Evolutionary conservation across 2,329 filamentous ascomycete species (phyloP).

Genomic region (Fusarium irregulare): DNA sequence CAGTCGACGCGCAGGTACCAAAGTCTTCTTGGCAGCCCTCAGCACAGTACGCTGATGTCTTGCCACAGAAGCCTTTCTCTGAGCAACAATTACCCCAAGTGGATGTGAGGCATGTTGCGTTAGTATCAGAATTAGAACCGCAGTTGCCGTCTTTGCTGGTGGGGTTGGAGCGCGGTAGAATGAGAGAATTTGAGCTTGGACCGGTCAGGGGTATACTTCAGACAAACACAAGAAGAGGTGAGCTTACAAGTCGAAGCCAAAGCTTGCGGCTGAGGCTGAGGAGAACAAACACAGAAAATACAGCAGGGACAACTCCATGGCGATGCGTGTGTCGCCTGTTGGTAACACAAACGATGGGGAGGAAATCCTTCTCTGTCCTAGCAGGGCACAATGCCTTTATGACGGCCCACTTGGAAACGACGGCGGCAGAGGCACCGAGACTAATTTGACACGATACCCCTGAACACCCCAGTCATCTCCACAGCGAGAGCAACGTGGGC

Average conservation of each 20-base stretch:
- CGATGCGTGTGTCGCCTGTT: not conserved
- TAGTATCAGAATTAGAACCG: conserved; percentile 16
- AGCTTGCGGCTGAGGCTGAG: not conserved
- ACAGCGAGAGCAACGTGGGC: not conserved
- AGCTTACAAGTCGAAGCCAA: not conserved
- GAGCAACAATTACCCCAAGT: conserved; percentile 21
- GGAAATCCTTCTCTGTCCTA: not conserved
- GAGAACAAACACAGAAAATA: not conserved
- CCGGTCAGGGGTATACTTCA: not conserved
- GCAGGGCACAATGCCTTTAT: conserved; percentile 19
- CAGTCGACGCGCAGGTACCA: not conserved
- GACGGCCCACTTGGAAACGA: conserved; percentile 1
- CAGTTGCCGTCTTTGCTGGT: conserved; percentile 21
- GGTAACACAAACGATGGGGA: conserved; percentile 1
- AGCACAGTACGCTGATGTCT: conserved; percentile 15
- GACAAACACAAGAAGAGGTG: not conserved
- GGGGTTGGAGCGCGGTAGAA: conserved; percentile 11
- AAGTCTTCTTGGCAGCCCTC: conserved; percentile 14
- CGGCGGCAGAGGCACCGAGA: not conserved
- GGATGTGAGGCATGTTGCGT: conserved; percentile 24
- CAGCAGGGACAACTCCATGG: conserved; percentile 5
- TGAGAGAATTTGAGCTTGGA: conserved; percentile 4
- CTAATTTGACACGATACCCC: not conserved
- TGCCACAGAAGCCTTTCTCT: conserved; percentile 12
- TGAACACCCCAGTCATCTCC: not conserved